phyloP scores from a whole-genome alignment of 495 filamentous ascomycete species.

The Aspergillus cristatus region DNA sequence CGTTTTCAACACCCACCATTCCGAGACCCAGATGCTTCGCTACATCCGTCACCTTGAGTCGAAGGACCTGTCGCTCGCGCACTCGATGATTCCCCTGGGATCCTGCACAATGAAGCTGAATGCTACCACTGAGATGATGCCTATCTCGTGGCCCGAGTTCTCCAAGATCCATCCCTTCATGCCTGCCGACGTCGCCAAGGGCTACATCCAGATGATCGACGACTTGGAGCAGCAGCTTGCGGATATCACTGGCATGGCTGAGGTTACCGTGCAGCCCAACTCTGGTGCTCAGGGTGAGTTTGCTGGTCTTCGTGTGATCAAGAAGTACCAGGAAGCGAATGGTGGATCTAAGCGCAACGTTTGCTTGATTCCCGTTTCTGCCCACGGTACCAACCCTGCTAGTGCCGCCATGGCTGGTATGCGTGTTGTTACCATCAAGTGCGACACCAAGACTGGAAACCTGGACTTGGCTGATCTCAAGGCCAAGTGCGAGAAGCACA shows the following conservation, averaged over 20 bases:
- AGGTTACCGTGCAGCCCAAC: conserved; percentile 89
- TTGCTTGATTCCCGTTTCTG: conserved; percentile 93
- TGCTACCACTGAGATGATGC: conserved; percentile 87
- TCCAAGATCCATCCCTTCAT: conserved; percentile 80
- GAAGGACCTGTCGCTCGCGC: conserved; percentile 87
- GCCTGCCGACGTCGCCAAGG: conserved; percentile 51
- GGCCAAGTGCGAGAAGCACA: conserved; percentile 80
- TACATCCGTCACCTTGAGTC: conserved; percentile 95
- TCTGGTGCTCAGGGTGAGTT: conserved; percentile 98
- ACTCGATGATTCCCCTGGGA: conserved; percentile 99
- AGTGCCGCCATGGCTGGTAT: conserved; percentile 97
- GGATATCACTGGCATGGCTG: conserved; percentile 84
- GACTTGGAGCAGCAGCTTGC: conserved; percentile 70
- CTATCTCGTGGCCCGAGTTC: conserved; percentile 79
- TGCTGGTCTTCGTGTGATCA: conserved; percentile 84
- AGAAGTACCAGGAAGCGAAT: conserved; percentile 68
- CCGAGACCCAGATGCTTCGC: conserved; percentile 89
- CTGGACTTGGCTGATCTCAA: conserved; percentile 81
- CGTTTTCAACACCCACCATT: conserved; percentile 95
- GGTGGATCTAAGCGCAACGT: conserved; percentile 70
- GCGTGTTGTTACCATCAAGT: conserved; percentile 92
- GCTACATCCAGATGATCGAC: conserved; percentile 60
- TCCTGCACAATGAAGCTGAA: conserved; percentile 99
- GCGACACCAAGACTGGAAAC: conserved; percentile 79
- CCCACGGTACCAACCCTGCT: conserved; percentile 95